A percentile compares a stretch with the other conserved stretches of the same genome.
Conservation (phyloP, 352 stramenopile species). For the Phytopythium montanum region DNA sequence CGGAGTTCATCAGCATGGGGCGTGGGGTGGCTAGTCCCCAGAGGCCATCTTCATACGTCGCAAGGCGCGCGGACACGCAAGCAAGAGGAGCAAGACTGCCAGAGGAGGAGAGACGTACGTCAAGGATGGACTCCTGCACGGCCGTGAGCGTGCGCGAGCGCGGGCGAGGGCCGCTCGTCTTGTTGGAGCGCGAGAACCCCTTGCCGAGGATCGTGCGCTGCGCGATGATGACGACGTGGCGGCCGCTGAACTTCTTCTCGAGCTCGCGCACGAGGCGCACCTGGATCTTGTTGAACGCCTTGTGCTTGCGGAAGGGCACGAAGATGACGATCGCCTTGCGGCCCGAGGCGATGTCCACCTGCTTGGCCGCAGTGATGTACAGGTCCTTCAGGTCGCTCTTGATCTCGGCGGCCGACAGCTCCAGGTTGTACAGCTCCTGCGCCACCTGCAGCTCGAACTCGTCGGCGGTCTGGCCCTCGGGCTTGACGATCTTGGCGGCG, state of each 20-base stretch:
- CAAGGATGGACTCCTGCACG: constrained; percentile 99
- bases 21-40: constrained; percentile 87
- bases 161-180: constrained; percentile 93
- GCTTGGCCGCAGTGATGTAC: constrained; percentile 99
- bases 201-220: constrained; percentile 99
- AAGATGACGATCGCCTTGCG: constrained; percentile 99
- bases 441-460: constrained; percentile 89
- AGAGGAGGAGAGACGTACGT: constrained; percentile 72
- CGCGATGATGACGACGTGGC: constrained; percentile 98
- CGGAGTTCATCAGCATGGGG: constrained; percentile 72
- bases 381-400: constrained; percentile 98
- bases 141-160: constrained; percentile 97
- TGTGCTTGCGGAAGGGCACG: constrained; percentile 98
- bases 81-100: constrained; percentile 2
- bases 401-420: constrained; percentile 95
- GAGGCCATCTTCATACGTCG: constrained; percentile 85
- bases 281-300: constrained; percentile 99
- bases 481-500: constrained; percentile 85
- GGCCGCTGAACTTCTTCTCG: constrained; percentile 99
- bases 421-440: constrained; percentile 84
- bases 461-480: constrained; percentile 76
- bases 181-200: constrained; percentile 93
- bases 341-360: constrained; percentile 94
- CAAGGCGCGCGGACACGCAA: constrained; percentile 12
- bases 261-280: constrained; percentile 96